Conservation (phyloP, 2,329 filamentous ascomycete genomes). For the Cytospora schulzeri region DNA sequence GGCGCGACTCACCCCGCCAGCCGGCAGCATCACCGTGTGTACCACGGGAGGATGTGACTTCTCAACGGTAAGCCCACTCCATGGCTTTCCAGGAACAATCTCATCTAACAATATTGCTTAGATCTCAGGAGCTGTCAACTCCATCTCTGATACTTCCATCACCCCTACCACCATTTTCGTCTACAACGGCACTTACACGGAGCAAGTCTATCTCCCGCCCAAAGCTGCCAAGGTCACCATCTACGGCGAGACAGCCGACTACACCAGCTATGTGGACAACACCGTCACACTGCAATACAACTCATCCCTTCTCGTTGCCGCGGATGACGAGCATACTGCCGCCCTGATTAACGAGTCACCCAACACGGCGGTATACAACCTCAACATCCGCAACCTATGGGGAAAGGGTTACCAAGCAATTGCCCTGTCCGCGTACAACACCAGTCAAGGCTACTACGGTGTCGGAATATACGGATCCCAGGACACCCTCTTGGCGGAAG, state of each 20-base stretch:
- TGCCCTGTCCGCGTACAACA: conserved; percentile 53
- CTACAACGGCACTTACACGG: conserved; percentile 53
- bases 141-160: conserved; percentile 20
- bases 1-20: conserved; percentile 12
- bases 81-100: neutral
- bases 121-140: conserved; percentile 19
- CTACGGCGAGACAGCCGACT: conserved; percentile 54
- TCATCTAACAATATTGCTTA: neutral
- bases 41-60: conserved; percentile 19
- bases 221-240: conserved; percentile 52
- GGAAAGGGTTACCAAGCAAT: conserved; percentile 53
- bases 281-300: conserved; percentile 35
- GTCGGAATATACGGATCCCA: conserved; percentile 57
- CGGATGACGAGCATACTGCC: conserved; percentile 36
- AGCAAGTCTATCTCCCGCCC: conserved; percentile 56
- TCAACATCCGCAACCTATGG: conserved; percentile 55
- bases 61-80: neutral
- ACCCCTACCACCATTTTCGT: conserved; percentile 17
- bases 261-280: conserved; percentile 50
- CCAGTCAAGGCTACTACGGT: conserved; percentile 58
- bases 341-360: conserved; percentile 47
- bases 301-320: neutral
- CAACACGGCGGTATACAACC: conserved; percentile 56
- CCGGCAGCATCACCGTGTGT: conserved; percentile 21
- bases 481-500: conserved; percentile 54